Evolutionary conservation across 768 basidiomycete genomes (phyloP).

Genomic region (Leccinum ochraceum): DNA sequence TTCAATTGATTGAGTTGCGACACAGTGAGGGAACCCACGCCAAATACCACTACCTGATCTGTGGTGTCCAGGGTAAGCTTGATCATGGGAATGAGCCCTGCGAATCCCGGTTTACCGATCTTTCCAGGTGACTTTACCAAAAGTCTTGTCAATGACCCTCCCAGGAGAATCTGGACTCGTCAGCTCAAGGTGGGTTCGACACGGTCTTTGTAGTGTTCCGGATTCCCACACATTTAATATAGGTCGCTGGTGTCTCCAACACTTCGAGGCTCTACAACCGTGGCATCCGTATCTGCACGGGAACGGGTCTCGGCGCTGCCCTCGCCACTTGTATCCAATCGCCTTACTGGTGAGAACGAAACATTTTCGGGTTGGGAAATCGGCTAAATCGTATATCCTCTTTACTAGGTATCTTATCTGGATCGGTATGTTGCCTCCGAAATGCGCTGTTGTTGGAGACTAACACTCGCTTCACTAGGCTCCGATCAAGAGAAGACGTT

Average conservation of each 20-base stretch:
- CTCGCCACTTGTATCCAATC: conserved; percentile 80
- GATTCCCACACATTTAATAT: conserved; percentile 14
- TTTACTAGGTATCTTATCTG: conserved; percentile 70
- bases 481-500: conserved; percentile 86
- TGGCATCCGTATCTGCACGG: conserved; percentile 80
- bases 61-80: conserved; percentile 64
- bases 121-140: conserved; percentile 69
- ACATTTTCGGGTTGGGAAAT: neutral
- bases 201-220: conserved; percentile 2
- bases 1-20: conserved; percentile 4
- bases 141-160: conserved; percentile 68
- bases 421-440: conserved; percentile 50
- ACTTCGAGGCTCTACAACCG: conserved; percentile 78
- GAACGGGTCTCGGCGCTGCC: conserved; percentile 79
- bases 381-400: conserved; percentile 4
- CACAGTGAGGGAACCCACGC: conserved; percentile 68
- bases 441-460: conserved; percentile 5
- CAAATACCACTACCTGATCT: conserved; percentile 79
- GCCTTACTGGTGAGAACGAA: conserved; percentile 56
- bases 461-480: conserved; percentile 43
- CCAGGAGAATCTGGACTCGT: conserved; percentile 73
- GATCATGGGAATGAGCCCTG: neutral
- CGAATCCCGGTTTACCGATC: neutral
- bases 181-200: conserved; percentile 61
- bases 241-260: conserved; percentile 82